A percentile compares a stretch with the other conserved stretches of the same genome.
Evolutionary conservation across 1,284 basidiomycete genomes (phyloP).

Genomic region (Hemileia vastatrix): DNA sequence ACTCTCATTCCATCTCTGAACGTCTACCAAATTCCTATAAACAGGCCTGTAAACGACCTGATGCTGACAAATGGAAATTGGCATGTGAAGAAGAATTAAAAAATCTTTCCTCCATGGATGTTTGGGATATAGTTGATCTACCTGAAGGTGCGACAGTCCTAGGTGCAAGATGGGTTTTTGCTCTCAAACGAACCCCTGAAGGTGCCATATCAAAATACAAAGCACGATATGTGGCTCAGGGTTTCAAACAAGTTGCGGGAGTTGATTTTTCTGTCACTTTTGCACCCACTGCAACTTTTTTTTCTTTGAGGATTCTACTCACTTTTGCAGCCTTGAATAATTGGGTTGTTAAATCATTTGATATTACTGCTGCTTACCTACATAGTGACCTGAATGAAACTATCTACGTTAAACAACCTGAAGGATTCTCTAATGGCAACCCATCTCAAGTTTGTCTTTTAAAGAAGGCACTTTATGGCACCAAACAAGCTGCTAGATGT

Average conservation of each 20-base stretch:
- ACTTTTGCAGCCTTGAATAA: background rate
- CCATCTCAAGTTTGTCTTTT: too few species aligned
- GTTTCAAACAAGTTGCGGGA: background rate
- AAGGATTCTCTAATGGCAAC: too few species aligned
- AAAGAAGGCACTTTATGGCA: conserved; percentile 9
- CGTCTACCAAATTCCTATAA: too few species aligned
- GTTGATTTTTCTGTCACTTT: background rate
- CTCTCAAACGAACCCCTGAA: background rate
- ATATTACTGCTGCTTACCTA: background rate
- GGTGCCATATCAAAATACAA: background rate
- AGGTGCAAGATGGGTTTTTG: background rate
- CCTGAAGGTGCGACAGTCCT: background rate
- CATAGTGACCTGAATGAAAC: background rate
- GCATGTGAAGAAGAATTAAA: background rate
- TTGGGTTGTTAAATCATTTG: background rate
- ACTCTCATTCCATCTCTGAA: too few species aligned
- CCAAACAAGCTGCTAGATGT: background rate
- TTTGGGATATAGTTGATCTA: background rate
- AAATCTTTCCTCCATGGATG: background rate
- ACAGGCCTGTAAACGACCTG: too few species aligned
- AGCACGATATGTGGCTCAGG: background rate
- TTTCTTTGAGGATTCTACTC: background rate
- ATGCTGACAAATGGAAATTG: background rate
- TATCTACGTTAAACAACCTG: background rate
- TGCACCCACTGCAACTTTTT: background rate